These are phyloP conservation scores for Cercospora nicotianae DNA, from an alignment of 2,329 filamentous ascomycete genomes.

Conservation along the genomic window DNA sequence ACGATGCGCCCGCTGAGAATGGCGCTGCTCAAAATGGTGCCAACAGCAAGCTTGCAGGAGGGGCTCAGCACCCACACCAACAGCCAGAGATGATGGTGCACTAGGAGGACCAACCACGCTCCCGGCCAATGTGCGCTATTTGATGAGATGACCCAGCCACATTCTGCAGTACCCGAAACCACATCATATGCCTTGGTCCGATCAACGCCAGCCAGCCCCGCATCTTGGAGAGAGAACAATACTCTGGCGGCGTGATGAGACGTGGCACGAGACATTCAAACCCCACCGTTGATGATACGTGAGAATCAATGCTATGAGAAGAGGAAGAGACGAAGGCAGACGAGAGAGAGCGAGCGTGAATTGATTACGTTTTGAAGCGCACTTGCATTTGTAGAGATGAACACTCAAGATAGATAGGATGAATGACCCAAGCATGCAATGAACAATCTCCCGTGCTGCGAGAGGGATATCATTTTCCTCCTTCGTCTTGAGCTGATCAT, in stretches of 20 bases:
- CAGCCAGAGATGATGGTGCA: conserved; percentile 22
- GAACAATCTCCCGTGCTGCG: background rate
- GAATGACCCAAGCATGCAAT: background rate
- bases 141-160: background rate
- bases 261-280: background rate
- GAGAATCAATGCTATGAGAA: background rate
- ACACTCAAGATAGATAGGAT: background rate
- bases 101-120: conserved; percentile 9
- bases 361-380: background rate
- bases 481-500: background rate
- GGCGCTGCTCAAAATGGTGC: conserved; percentile 2
- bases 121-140: background rate
- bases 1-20: conserved; percentile 26
- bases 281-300: background rate
- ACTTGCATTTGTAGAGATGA: background rate
- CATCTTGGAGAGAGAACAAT: background rate
- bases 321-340: background rate
- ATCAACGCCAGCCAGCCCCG: background rate
- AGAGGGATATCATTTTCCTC: background rate
- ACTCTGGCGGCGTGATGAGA: background rate
- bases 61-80: conserved; percentile 15
- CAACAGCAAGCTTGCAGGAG: background rate
- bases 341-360: background rate
- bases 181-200: background rate
- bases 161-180: background rate